Evolutionary conservation across 148 eudicot species (phyloP).

Genomic region (Agrostemma githago): DNA sequence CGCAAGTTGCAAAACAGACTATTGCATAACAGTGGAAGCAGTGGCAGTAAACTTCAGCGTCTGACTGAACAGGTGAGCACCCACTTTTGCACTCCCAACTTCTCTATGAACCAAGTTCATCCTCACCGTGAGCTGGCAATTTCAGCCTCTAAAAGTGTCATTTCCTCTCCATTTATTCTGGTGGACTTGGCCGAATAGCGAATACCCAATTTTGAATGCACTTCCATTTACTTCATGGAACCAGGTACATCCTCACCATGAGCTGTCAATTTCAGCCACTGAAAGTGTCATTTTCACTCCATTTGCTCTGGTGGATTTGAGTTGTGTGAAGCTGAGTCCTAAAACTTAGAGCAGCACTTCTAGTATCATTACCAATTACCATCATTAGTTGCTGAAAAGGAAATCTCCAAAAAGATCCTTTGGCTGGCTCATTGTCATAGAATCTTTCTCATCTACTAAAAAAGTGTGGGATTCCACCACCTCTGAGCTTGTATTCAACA

Average conservation of each 20-base stretch:
- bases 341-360: neutral
- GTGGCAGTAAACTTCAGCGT: neutral
- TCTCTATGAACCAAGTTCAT: neutral
- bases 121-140: conserved; percentile 1
- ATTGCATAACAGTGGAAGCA: neutral
- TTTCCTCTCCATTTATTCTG: conserved; percentile 6
- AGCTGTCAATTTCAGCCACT: neutral
- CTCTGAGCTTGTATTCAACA: neutral
- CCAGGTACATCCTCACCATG: neutral
- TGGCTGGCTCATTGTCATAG: neutral
- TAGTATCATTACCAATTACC: neutral
- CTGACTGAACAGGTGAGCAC: neutral
- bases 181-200: neutral
- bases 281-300: neutral
- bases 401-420: neutral
- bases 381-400: neutral
- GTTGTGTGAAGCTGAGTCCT: neutral
- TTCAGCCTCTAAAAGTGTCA: neutral
- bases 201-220: neutral
- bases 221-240: neutral
- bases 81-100: neutral
- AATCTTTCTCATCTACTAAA: neutral
- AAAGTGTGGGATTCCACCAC: neutral
- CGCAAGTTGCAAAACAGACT: neutral
- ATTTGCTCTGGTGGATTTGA: neutral